phyloP scores from a whole-genome alignment of 495 filamentous ascomycete genomes.

The Penicillium arizonense region DNA sequence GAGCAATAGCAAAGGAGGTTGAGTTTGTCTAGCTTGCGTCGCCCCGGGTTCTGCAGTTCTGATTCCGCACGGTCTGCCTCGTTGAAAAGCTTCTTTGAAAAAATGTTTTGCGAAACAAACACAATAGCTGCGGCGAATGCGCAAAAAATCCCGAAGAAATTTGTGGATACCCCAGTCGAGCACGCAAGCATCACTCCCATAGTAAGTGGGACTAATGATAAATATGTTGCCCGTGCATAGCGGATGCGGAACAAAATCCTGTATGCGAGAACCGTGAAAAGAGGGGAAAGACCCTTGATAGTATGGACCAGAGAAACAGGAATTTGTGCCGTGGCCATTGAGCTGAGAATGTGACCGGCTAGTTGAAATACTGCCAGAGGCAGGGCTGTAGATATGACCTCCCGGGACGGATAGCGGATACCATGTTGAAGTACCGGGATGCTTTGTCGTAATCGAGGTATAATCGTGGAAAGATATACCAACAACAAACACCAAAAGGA shows the following conservation, averaged over 20 bases:
- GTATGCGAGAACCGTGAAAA: slow-evolving; percentile 95
- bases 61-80: slow-evolving; percentile 80
- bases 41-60: slow-evolving; percentile 54
- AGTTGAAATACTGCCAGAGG: slow-evolving; percentile 92
- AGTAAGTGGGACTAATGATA: slow-evolving; percentile 90
- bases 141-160: slow-evolving; percentile 83
- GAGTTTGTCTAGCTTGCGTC: slow-evolving; percentile 88
- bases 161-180: slow-evolving; percentile 81
- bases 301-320: slow-evolving; percentile 97
- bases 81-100: slow-evolving; percentile 98
- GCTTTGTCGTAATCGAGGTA: slow-evolving; percentile 62
- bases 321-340: slow-evolving; percentile 89
- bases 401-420: slow-evolving; percentile 76
- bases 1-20: slow-evolving; percentile 97
- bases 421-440: slow-evolving; percentile 80
- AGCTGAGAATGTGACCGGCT: slow-evolving; percentile 87
- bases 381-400: slow-evolving; percentile 82
- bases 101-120: slow-evolving; percentile 98
- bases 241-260: slow-evolving; percentile 81
- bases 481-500: slow-evolving; percentile 81
- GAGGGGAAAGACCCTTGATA: slow-evolving; percentile 96
- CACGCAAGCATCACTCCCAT: slow-evolving; percentile 93
- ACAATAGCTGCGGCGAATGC: slow-evolving; percentile 85
- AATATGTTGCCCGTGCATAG: slow-evolving; percentile 85
- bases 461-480: slow-evolving; percentile 66